Conservation (phyloP, 139 green algal species). For the Penium margaritaceum region DNA sequence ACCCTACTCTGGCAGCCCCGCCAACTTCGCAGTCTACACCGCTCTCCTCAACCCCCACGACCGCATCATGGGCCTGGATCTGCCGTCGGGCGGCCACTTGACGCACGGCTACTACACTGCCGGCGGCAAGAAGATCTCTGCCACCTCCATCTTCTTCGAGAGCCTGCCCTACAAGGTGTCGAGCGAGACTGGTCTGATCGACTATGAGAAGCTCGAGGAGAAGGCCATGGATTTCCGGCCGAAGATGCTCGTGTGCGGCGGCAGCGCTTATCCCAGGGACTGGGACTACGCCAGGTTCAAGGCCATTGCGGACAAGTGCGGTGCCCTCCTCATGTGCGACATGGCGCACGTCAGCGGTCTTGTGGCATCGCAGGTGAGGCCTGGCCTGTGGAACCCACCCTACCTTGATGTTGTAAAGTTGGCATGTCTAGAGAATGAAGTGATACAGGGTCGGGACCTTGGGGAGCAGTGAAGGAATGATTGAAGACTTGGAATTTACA, state of each 20-base stretch:
- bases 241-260: constrained; percentile 77
- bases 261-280: constrained; percentile 71
- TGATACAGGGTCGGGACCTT: too few species aligned
- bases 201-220: constrained; percentile 79
- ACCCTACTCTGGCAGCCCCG: constrained; percentile 76
- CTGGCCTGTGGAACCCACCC: too few species aligned
- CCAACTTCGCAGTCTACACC: constrained; percentile 92
- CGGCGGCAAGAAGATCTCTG: constrained; percentile 72
- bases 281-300: constrained; percentile 75
- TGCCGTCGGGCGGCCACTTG: constrained; percentile 73
- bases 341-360: constrained; percentile 81
- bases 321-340: constrained; percentile 71
- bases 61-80: constrained; percentile 80
- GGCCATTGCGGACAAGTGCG: constrained; percentile 65
- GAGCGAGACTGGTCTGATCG: constrained; percentile 65
- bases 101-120: constrained; percentile 89
- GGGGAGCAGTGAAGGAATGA: too few species aligned
- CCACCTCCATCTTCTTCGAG: constrained; percentile 82
- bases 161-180: constrained; percentile 74
- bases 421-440: too few species aligned
- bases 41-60: constrained; percentile 75
- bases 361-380: constrained; percentile 52
- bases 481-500: too few species aligned
- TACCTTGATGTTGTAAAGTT: too few species aligned
- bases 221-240: constrained; percentile 76